These are phyloP conservation scores for Phytophthora colocasiae DNA, from an alignment of 352 stramenopile species.

Conservation along the genomic window DNA sequence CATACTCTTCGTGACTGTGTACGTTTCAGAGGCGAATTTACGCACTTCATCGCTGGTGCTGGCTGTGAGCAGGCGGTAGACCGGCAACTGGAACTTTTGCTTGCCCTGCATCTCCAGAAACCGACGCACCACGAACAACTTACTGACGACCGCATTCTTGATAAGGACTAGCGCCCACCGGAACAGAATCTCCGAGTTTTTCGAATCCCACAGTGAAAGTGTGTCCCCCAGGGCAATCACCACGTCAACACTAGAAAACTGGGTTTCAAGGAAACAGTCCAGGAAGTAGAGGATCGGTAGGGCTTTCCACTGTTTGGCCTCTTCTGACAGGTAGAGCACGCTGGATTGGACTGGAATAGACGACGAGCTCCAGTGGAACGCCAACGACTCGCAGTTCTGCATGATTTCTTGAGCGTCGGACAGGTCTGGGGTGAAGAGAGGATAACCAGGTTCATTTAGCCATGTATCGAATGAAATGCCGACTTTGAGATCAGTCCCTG, in stretches of 20 bases:
- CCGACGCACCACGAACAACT: slow-evolving; percentile 50
- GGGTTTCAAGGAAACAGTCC: slow-evolving; percentile 61
- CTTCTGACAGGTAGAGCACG: slow-evolving; percentile 65
- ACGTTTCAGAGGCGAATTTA: slow-evolving; percentile 55
- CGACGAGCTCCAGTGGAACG: slow-evolving; percentile 68
- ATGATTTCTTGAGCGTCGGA: slow-evolving; percentile 76
- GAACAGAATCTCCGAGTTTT: slow-evolving; percentile 73
- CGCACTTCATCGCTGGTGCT: slow-evolving; percentile 49
- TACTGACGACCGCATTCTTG: slow-evolving; percentile 60
- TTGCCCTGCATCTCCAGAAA: slow-evolving; percentile 81
- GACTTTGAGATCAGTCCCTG: slow-evolving; percentile 55
- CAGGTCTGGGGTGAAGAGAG: slow-evolving; percentile 62
- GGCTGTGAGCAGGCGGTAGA: slow-evolving; percentile 65
- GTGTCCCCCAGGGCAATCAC: slow-evolving; percentile 59
- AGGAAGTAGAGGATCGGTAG: slow-evolving; percentile 74
- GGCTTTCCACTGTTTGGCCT: slow-evolving; percentile 68
- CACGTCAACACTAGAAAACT: slow-evolving; percentile 52
- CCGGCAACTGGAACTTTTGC: slow-evolving; percentile 83
- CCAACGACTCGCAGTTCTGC: slow-evolving; percentile 69
- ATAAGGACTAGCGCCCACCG: slow-evolving; percentile 73
- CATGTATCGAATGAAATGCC: slow-evolving; percentile 73
- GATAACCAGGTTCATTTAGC: slow-evolving; percentile 72
- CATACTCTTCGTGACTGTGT: slow-evolving; percentile 46
- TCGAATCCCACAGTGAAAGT: slow-evolving; percentile 61
- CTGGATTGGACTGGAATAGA: slow-evolving; percentile 61